These are phyloP conservation scores for Lantana camara DNA, from an alignment of 257 asterid species.

Conservation along the genomic window DNA sequence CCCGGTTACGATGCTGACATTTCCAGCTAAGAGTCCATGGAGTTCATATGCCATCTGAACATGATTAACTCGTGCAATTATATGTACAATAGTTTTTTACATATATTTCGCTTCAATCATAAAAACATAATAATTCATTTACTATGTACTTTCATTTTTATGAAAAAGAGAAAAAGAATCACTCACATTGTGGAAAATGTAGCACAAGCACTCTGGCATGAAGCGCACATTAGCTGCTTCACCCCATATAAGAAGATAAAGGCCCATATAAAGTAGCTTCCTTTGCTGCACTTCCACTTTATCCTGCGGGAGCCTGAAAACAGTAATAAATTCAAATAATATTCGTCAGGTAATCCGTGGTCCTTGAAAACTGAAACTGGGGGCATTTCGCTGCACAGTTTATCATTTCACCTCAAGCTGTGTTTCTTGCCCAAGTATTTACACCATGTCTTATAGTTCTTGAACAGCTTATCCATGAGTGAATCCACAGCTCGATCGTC, in stretches of 20 bases:
- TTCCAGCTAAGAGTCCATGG: slow-evolving; percentile 98
- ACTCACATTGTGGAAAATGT: slow-evolving; percentile 95
- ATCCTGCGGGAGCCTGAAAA: slow-evolving; percentile 84
- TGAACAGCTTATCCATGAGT: slow-evolving; percentile 88
- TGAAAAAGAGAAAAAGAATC: slow-evolving; percentile 28
- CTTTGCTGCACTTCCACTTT: slow-evolving; percentile 84
- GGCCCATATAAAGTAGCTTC: slow-evolving; percentile 94
- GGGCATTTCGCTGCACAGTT: slow-evolving; percentile 5
- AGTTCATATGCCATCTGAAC: slow-evolving; percentile 98
- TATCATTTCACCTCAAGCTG: slow-evolving; percentile 77
- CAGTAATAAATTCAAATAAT: slow-evolving; percentile 18
- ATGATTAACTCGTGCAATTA: slow-evolving; percentile 14
- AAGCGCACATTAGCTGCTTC: slow-evolving; percentile 96
- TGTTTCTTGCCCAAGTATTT: slow-evolving; percentile 92
- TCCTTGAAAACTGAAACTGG: background rate
- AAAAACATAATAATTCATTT: slow-evolving; percentile 7
- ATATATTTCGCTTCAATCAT: slow-evolving; percentile 16
- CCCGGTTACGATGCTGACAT: slow-evolving; percentile 98
- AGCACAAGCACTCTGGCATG: slow-evolving; percentile 99
- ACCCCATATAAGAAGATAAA: slow-evolving; percentile 99
- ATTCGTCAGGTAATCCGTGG: slow-evolving; percentile 20
- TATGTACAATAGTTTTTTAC: background rate
- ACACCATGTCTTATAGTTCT: slow-evolving; percentile 98
- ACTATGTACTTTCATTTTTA: slow-evolving; percentile 16
- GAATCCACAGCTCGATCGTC: slow-evolving; percentile 96